Evolutionary conservation across 148 eudicot genomes (phyloP).

Genomic region (Beta vulgaris): DNA sequence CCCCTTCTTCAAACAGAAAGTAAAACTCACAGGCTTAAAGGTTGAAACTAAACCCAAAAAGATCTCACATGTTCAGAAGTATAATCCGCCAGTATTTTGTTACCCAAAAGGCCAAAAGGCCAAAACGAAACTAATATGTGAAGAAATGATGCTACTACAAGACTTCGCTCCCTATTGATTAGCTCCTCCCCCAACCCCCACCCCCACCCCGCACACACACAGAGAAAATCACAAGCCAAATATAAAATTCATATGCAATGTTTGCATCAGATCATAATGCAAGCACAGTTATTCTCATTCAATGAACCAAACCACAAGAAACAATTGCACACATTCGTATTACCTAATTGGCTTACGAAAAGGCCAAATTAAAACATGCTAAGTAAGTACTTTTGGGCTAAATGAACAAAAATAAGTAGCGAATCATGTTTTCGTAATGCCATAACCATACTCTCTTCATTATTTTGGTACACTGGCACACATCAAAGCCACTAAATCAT

Average conservation of each 20-base stretch:
- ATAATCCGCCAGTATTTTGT: no score
- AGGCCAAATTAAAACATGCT: no score
- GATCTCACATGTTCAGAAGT: neutral
- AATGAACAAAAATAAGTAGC: no score
- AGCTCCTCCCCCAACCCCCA: neutral
- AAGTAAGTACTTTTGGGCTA: no score
- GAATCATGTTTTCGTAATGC: no score
- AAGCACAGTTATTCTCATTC: neutral
- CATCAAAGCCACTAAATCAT: neutral
- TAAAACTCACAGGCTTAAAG: neutral
- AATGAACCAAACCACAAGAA: neutral
- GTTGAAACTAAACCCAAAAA: neutral
- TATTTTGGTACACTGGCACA: neutral
- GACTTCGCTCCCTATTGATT: neutral
- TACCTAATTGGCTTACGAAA: no score
- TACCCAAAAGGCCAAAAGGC: no score
- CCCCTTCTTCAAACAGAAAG: neutral
- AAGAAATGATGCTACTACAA: neutral
- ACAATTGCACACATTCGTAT: neutral
- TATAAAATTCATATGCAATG: neutral
- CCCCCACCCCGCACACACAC: no score
- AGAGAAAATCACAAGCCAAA: neutral
- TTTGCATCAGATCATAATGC: neutral
- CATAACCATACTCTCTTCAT: no score
- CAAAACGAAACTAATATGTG: no score